These are phyloP conservation scores for Leccinum griseonigrum DNA, from an alignment of 1,284 basidiomycete species.

Conservation along the genomic window DNA sequence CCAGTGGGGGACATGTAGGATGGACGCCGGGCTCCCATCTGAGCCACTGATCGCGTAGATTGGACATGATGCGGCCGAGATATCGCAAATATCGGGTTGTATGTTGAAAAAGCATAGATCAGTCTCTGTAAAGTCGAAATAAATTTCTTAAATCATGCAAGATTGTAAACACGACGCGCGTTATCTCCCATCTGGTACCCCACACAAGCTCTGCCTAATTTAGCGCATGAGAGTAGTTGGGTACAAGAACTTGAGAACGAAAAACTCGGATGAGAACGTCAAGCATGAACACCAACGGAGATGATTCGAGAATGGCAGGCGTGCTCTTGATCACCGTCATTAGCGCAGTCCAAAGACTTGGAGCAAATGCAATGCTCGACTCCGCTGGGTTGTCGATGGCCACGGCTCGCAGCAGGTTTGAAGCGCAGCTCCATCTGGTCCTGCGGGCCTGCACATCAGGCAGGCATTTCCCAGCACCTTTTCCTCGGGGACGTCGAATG, in stretches of 20 bases:
- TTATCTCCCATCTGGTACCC: not conserved
- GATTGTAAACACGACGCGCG: not conserved
- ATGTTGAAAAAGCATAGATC: too few species aligned
- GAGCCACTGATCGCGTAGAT: too few species aligned
- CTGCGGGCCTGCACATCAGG: too few species aligned
- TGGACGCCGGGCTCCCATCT: too few species aligned
- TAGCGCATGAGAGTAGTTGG: not conserved
- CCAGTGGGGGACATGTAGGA: too few species aligned
- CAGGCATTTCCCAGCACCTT: not conserved
- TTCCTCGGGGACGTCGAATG: not conserved
- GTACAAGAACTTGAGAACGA: constrained; percentile 12
- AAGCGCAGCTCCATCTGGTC: too few species aligned
- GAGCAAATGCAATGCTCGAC: not conserved
- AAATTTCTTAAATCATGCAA: too few species aligned
- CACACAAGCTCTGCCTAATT: not conserved
- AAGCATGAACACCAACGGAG: not conserved
- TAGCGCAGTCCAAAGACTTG: not conserved
- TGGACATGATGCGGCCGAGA: too few species aligned
- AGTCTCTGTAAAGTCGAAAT: too few species aligned
- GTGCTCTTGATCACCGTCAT: not conserved
- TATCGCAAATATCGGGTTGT: too few species aligned
- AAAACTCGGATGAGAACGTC: not conserved
- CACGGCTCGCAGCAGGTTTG: not conserved
- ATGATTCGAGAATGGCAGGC: not conserved
- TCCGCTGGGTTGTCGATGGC: not conserved